Evolutionary conservation across 345 rosid genomes (phyloP), one percentile per base, ranked within the genome.

Genomic region (Aethionema arabicum): DNA sequence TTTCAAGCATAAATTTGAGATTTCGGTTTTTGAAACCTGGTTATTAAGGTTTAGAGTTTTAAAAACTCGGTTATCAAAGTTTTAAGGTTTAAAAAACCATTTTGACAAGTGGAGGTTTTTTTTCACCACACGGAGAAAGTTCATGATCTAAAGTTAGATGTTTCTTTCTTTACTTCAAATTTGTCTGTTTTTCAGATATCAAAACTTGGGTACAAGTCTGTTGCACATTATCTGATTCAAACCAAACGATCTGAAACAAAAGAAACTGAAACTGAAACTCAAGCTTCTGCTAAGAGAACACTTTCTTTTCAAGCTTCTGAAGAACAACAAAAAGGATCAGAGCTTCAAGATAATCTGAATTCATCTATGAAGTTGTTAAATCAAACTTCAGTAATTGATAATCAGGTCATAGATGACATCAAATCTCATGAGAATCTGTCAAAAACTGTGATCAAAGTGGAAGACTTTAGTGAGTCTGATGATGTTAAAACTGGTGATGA

Each of bases 141-240:
- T 21, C 27, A 21, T 21, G 27, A 21, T 21, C 27, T 21, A 21
- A 55, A 43, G 31, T 67, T 64, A 36, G 57, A 42, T 13, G 11
- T 14, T 37, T 76, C 27, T 21, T 21, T 21, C 27, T 21, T 59
- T 14, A 39, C 13, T 31, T 8, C 27, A 33, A 45, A 14, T 11
- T 63, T 33, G 32, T 70, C 37, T 30, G n/a, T 42, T 59, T 58
- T 40, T 51, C 73, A 93, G 99, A 66, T 93, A 61, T 43, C 73
- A 59, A 59, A 71, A 11, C 60, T 87, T 68, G 99, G 96, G 60
- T 93, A 71, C 83, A 93, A 82, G 76, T 93, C 99, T 5, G 95
- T 90, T 61, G 97, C 99, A 36, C 99, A 93, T 75, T 90, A 84
- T 69, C 97, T 93, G 60, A 72, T 93, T 74, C 79, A 83, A 59